Evolutionary conservation across 371 early-diverging fungal genomes (phyloP).

Genomic region (Racocetra persica): DNA sequence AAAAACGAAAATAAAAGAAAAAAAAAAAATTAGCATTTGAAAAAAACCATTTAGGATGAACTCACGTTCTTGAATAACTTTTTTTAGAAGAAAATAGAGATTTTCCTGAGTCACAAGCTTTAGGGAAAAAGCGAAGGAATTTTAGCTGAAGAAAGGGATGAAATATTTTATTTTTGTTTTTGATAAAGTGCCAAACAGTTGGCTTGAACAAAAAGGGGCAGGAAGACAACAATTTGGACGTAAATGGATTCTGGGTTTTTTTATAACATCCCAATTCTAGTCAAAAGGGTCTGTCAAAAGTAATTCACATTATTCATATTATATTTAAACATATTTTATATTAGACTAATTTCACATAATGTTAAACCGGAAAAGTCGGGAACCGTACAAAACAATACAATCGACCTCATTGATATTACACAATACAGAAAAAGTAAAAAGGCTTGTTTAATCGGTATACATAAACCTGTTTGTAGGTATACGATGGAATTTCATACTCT

Average conservation of each 20-base stretch:
- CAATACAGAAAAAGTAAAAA: neutral
- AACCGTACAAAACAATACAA: neutral
- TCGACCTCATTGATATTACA: neutral
- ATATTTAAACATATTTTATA: neutral
- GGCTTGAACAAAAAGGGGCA: constrained; percentile 41
- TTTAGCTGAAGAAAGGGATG: constrained; percentile 25
- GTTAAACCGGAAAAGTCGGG: constrained; percentile 2
- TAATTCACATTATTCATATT: neutral
- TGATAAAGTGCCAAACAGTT: constrained; percentile 27
- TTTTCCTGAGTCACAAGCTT: constrained; percentile 29
- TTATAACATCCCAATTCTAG: constrained; percentile 38
- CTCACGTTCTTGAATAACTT: constrained; percentile 34
- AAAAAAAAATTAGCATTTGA: neutral
- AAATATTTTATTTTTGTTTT: constrained; percentile 18
- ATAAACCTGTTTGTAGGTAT: too few species aligned
- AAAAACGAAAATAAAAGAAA: neutral
- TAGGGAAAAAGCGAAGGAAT: constrained; percentile 20
- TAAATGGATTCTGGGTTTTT: constrained; percentile 35
- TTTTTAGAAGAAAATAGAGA: constrained; percentile 17
- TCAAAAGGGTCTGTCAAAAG: constrained; percentile 22
- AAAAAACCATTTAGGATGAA: neutral
- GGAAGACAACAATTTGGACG: constrained; percentile 35
- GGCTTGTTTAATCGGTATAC: neutral
- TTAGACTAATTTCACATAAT: neutral
- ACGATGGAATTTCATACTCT: too few species aligned